Percentiles rank a stretch among this genome's conserved stretches.
Evolutionary conservation across 2,329 filamentous ascomycete genomes (phyloP).

Genomic region (Aspergillus floridensis): DNA sequence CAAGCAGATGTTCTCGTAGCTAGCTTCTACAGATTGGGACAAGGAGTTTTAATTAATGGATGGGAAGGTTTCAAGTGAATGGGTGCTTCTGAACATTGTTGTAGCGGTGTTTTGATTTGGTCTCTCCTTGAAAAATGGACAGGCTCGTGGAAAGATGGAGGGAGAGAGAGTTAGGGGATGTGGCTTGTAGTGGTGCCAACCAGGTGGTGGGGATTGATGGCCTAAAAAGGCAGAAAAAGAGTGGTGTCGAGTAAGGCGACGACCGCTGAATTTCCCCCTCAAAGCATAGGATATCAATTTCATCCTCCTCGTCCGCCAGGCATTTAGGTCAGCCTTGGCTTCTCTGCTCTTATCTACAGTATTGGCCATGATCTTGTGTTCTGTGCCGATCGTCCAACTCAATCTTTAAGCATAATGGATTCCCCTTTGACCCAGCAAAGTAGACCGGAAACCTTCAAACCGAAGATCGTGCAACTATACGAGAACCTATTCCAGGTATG

Average conservation of each 20-base stretch:
- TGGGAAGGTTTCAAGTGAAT: background rate
- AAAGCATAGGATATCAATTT: background rate
- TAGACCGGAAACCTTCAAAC: conserved; percentile 85
- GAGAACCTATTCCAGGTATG: conserved; percentile 69
- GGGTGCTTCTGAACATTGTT: background rate
- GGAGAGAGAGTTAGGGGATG: background rate
- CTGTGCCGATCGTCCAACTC: conserved; percentile 12
- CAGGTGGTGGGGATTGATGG: conserved; percentile 7
- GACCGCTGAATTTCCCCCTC: background rate
- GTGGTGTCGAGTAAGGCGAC: conserved; percentile 10
- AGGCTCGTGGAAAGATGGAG: background rate
- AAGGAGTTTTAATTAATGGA: background rate
- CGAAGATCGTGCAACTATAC: conserved; percentile 90
- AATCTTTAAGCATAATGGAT: conserved; percentile 60
- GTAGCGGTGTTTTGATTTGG: background rate
- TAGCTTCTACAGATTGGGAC: background rate
- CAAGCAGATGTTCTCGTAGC: background rate
- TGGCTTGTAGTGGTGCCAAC: conserved; percentile 6
- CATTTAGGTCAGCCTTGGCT: background rate
- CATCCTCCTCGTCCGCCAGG: background rate
- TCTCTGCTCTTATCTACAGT: conserved; percentile 12
- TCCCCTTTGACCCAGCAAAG: conserved; percentile 92
- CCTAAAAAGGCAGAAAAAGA: conserved; percentile 17
- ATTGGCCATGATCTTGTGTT: conserved; percentile 18
- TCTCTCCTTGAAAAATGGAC: background rate